Base-by-base conservation (phyloP, 2,329 filamentous ascomycete species). In the Xylaria sp. region DNA sequence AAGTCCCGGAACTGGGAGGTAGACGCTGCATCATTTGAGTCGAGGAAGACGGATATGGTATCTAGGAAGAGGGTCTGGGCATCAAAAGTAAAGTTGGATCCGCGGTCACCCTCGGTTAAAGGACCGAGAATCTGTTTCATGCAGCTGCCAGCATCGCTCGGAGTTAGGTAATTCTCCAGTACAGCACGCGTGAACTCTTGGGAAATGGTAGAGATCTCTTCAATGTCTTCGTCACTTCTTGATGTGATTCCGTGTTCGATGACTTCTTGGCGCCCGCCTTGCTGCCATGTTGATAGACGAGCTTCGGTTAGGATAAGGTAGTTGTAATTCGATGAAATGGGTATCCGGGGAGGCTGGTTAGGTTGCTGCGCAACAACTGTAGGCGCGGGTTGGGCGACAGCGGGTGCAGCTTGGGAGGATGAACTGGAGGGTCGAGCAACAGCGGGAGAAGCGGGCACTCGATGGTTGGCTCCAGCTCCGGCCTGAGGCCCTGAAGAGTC, bases 181-280 rank as follows among this genome's bases (percentile, higher is more conserved):
- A 91, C 90, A 40, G 93, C 90, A 69, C 91, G 90, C 42, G 96
- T 87, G 44, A 98, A 87, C 79, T 99, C 96, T 81, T 97, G 93
- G 73, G 94, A 93, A 25, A 97, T 83, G 16, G 87, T 87, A 35
- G 91, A 90, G 44, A 97, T 82, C 66, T 89, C 88, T 54, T 91
- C 84, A 8, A 87, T 82, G 76, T 97, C 91, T 72, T 92, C 88
- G 72, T 91, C 87, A 42, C 87, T 82, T 73, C 89, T 87, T 57
- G 91, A 90, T 73, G 90, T 84, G 51, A 86, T 79, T 27, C 91
- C 92, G 73, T 88, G 85, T 25, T 89, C 85, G 23, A 95, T 81
- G 13, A 97, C 83, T 29, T 88, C 87, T 69, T 90, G 85, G 65
- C 90, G 90, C 35, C 92, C 93, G 54, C 82, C 84, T 40, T 86